Base-by-base conservation (phyloP, 2,329 filamentous ascomycete species). In the Colletotrichum aenigma region DNA sequence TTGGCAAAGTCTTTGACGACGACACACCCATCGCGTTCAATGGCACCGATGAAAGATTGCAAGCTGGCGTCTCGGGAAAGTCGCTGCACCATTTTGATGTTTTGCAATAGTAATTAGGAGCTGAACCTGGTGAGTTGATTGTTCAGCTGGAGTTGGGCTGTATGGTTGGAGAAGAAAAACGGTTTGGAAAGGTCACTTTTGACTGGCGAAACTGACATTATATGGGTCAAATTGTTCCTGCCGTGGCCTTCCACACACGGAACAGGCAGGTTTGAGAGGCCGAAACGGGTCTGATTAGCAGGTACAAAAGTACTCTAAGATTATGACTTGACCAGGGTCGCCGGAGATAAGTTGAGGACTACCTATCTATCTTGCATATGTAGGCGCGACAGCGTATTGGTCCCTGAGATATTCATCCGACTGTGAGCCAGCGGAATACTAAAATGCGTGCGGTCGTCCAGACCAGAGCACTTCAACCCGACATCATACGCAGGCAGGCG, bases 301-400 rank as follows among this genome's bases (percentile, higher is more conserved):
- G 6, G 7, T 1, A 0, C n/a, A 48, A 21, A 21, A n/a, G 7
- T 21, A 10, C 4, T 0, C 10, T 0, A 48, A 48, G 38, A 43
- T 43, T 10, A n/a, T 43, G 38, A n/a, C 16, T 48, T 48, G 43
- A 48, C 10, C 18, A 48, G 9, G 43, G 43, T 2, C 43, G 43
- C 43, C 43, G 43, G 43, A 48, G 43, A 48, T 48, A 48, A 13
- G 43, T 48, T 13, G 10, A 48, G 10, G 3, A 21, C n/a, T 48
- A 48, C 10, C n/a, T 13, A 48, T 48, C n/a, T 48, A 4, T 21
- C 43, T 7, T 48, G 43, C 9, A 21, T 48, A 6, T 7, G 43
- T 7, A 48, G 10, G 43, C 1, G 10, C 43, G 10, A 48, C 26
- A 26, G 24, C 24, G 24, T 3, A 24, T 24, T 3, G 24, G 4